Evolutionary conservation across 164 flowering plant species (phyloP).

Genomic region (Paratinospora sagittata): DNA sequence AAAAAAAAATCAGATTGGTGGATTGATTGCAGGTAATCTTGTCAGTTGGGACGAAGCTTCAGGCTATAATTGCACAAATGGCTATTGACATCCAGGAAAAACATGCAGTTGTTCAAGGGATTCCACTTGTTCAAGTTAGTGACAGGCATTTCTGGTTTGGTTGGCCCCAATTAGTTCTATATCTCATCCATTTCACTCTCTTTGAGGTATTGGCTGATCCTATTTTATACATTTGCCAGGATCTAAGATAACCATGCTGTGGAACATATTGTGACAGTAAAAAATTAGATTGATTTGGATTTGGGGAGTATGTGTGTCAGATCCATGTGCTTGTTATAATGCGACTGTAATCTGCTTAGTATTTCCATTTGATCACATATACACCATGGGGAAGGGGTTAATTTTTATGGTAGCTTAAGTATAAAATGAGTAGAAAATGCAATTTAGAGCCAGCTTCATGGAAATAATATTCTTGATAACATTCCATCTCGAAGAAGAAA

Average conservation of each 20-base stretch:
- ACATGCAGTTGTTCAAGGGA: slow-evolving; percentile 94
- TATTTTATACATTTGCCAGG: slow-evolving; percentile 1
- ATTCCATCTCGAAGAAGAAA: no score
- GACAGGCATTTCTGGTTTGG: slow-evolving; percentile 85
- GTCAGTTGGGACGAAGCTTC: slow-evolving; percentile 92
- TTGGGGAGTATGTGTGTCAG: no score
- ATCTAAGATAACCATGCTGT: neutral
- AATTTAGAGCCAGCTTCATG: no score
- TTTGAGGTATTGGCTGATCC: slow-evolving; percentile 53
- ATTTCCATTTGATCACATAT: no score
- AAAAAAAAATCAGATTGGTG: neutral
- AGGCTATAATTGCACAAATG: slow-evolving; percentile 79
- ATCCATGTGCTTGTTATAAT: no score
- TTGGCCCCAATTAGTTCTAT: slow-evolving; percentile 59
- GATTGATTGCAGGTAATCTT: slow-evolving; percentile 48
- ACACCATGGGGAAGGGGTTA: no score
- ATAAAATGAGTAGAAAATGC: no score
- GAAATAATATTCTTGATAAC: no score
- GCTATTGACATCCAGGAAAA: slow-evolving; percentile 83
- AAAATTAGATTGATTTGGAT: no score
- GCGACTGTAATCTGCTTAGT: no score
- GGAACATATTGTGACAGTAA: neutral
- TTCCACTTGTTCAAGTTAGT: slow-evolving; percentile 85
- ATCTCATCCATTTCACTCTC: slow-evolving; percentile 73
- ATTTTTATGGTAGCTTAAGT: no score